A percentile compares a stretch with the other conserved stretches of the same genome.
Conservation (phyloP, 1,284 basidiomycete genomes). For the Uromyces viciae-fabae region DNA sequence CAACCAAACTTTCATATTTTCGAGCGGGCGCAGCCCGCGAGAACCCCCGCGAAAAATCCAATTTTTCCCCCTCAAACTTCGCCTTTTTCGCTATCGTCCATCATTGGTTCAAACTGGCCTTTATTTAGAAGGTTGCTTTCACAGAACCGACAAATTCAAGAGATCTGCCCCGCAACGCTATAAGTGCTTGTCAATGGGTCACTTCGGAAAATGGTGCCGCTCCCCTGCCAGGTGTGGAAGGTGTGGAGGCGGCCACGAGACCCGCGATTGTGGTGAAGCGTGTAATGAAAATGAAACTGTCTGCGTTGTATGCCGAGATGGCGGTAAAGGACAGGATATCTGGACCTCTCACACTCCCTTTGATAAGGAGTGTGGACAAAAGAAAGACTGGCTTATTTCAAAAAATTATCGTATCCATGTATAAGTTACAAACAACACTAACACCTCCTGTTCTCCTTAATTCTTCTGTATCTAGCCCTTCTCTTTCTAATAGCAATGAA, state of each 20-base stretch:
- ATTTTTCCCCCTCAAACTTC: too few species aligned
- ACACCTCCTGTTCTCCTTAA: neutral
- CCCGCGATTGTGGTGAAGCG: neutral
- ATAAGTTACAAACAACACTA: neutral
- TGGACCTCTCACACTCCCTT: neutral
- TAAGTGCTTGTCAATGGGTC: neutral
- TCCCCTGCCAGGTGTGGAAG: neutral
- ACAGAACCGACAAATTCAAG: neutral
- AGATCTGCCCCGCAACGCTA: neutral
- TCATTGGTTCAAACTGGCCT: too few species aligned
- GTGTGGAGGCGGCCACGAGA: neutral
- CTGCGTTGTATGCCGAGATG: neutral
- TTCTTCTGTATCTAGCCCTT: neutral
- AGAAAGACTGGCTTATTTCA: neutral
- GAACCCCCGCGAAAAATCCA: too few species aligned
- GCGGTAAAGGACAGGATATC: neutral
- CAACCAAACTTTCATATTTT: too few species aligned
- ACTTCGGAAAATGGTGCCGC: neutral
- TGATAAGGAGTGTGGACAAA: neutral
- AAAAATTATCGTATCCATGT: neutral
- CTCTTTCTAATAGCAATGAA: neutral
- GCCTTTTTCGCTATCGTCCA: too few species aligned
- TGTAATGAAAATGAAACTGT: neutral
- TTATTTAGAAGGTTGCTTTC: neutral
- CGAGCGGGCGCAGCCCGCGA: too few species aligned